Evolutionary conservation across 2,329 filamentous ascomycete species (phyloP), one percentile per base, ranked within the genome.

Genomic region (Paraphaeosphaeria minitans): DNA sequence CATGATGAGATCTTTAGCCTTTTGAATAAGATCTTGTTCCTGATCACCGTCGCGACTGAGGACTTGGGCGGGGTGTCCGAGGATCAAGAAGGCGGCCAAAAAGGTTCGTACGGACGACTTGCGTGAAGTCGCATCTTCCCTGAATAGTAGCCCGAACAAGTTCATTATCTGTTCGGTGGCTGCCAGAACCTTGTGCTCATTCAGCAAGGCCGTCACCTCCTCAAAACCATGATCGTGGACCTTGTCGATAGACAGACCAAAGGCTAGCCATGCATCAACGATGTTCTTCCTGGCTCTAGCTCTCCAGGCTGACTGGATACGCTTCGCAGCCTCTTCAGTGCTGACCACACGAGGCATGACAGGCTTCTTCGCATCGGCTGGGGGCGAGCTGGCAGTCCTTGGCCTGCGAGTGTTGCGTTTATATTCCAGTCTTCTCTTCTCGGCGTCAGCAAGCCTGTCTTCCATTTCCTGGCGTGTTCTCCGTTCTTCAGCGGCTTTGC

Each of bases 1-100:
- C 54, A 91, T 88, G 29, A 94, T 81, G 33, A 94, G 79, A 72
- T 94, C 91, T 62, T 89, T 86, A 27, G 91, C 90, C 75, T 93
- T 93, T 56, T 84, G 85, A 33, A 94, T 89, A 56, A 95, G 82
- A 68, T 92, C 89, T 78, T 87, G 84, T 72, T 87, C 85, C 72
- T 85, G 84, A 58, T 87, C 83, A 51, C 89, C 87, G 70, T 91
- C 91, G 73, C 87, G 90, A 75, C 85, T 91, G 35, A 95, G 84
- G 1, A 94, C 90, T 66, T 92, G 87, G 1, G 87, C 87, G 1
- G 91, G 91, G 73, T 94, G 91, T 1, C 89, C 90, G 27, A 93
- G 80, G 60, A 94, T 93, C 55, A 95, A 81, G 72, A 90, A 94
- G 5, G 91, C 89, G 70, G 90, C 92, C 56, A 95, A 78, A 68